Evolutionary conservation across 768 basidiomycete genomes (phyloP), one percentile per base, ranked within the genome.

Genomic region (Porphyrellus cyaneotinctus): DNA sequence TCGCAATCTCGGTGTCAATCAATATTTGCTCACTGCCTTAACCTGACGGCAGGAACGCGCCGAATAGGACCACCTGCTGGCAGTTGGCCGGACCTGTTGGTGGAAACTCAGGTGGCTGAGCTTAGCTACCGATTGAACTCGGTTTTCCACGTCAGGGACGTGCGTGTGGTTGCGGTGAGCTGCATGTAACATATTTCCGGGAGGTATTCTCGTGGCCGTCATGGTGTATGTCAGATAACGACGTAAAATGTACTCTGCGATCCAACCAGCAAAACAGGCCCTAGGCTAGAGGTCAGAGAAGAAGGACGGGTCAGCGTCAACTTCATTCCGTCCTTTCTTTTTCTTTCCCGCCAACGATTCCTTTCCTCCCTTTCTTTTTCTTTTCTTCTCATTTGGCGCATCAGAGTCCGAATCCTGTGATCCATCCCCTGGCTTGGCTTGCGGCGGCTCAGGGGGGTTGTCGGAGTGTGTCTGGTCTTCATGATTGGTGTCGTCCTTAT

Each of bases 261-360:
- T 17, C 11, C 17, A 33, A 17, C 8, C 35, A 47, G 12, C 14
- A 15, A 23, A 5, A 88, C 54, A 91, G 69, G 41, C 77, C n/a
- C n/a, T n/a, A n/a, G n/a, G n/a, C n/a, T n/a, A n/a, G n/a, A n/a
- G n/a, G n/a, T n/a, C 85, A 41, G 80, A 78, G 61, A 90, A 91
- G 69, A 90, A 91, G 18, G 79, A 74, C 11, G 74, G 74, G 28
- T 84, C 80, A 5, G 76, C 77, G 30, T 78, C 80, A 22, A 82
- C 73, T 46, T 78, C 73, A 57, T 86, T 84, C 57, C 73, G 76
- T 22, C 82, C 82, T 65, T 81, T 85, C 66, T 79, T 80, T 70
- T 74, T 79, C 63, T 74, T 78, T 23, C 71, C 67, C 31, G 67
- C 67, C 48, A 83, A 61, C 6, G 75, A 70, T 49, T 82, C 78